phyloP scores from a whole-genome alignment of 805 yeast genomes.

The Candida vaughaniae region DNA sequence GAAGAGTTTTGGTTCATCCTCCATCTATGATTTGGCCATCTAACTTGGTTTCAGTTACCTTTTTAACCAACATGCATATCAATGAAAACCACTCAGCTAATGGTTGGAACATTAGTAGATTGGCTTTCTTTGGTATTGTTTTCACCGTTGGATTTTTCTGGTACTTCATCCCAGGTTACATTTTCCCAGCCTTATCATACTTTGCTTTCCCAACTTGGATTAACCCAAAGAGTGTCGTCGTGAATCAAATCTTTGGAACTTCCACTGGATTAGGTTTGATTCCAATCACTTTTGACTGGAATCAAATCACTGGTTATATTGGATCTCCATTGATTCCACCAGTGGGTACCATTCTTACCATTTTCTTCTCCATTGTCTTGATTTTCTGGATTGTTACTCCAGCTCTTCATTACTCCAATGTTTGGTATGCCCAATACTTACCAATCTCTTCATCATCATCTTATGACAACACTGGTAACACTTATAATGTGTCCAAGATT shows the following conservation, averaged over 20 bases:
- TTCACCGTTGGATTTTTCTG: conserved; percentile 40
- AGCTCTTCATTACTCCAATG: conserved; percentile 52
- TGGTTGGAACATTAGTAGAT: conserved; percentile 29
- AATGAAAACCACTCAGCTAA: conserved; percentile 51
- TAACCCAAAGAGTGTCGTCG: conserved; percentile 54
- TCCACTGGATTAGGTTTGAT: conserved; percentile 60
- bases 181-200: conserved; percentile 56
- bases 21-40: conserved; percentile 73
- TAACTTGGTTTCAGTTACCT: conserved; percentile 56
- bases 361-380: conserved; percentile 21
- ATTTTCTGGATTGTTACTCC: conserved; percentile 60
- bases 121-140: conserved; percentile 11
- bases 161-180: conserved; percentile 61
- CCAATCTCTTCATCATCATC: conserved; percentile 51
- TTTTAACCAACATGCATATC: conserved; percentile 26
- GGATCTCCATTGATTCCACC: conserved; percentile 70
- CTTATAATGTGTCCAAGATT: conserved; percentile 51
- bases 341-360: conserved; percentile 29
- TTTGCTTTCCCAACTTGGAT: conserved; percentile 72
- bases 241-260: conserved; percentile 66
- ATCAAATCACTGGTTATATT: conserved; percentile 54
- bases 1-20: conserved; percentile 61
- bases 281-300: conserved; percentile 44
- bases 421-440: conserved; percentile 58
- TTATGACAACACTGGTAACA: conserved; percentile 49